These are phyloP conservation scores for Citrus unshiu DNA, from an alignment of 345 rosid genomes.

Conservation along the genomic window DNA sequence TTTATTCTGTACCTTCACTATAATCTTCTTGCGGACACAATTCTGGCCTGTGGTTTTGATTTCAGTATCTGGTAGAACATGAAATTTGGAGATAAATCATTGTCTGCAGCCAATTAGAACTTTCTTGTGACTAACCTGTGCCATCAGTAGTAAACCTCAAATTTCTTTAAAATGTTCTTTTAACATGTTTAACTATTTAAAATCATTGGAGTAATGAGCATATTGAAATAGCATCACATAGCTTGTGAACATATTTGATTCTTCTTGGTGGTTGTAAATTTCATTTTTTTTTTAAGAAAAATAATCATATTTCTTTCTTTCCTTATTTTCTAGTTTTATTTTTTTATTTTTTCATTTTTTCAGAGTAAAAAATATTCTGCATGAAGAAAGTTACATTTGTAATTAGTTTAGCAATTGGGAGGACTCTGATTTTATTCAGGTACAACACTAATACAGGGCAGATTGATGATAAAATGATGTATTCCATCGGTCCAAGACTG, in stretches of 20 bases:
- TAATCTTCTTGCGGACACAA: not conserved
- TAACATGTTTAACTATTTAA: not conserved
- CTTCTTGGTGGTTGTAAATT: not conserved
- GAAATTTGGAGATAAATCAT: not conserved
- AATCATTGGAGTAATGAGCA: not conserved
- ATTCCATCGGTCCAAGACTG: slow-evolving; percentile 48
- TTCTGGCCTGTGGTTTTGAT: not conserved
- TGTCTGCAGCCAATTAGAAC: not conserved
- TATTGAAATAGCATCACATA: not conserved
- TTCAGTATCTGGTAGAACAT: not conserved
- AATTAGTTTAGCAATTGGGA: not conserved
- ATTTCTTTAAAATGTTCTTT: not conserved
- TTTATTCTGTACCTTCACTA: not conserved
- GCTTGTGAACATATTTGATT: not conserved
- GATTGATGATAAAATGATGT: slow-evolving; percentile 30
- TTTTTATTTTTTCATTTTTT: no score
- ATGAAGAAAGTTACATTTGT: not conserved
- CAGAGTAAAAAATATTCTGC: not conserved
- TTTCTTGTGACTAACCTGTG: not conserved
- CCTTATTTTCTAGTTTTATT: not conserved
- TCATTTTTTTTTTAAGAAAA: not conserved
- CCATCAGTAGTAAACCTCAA: not conserved
- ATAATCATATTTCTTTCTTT: not conserved
- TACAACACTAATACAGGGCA: slow-evolving; percentile 26
- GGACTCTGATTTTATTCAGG: slow-evolving; percentile 13